These are phyloP conservation scores for Penicillium sp. DNA, from an alignment of 2,329 filamentous ascomycete species.

Conservation along the genomic window DNA sequence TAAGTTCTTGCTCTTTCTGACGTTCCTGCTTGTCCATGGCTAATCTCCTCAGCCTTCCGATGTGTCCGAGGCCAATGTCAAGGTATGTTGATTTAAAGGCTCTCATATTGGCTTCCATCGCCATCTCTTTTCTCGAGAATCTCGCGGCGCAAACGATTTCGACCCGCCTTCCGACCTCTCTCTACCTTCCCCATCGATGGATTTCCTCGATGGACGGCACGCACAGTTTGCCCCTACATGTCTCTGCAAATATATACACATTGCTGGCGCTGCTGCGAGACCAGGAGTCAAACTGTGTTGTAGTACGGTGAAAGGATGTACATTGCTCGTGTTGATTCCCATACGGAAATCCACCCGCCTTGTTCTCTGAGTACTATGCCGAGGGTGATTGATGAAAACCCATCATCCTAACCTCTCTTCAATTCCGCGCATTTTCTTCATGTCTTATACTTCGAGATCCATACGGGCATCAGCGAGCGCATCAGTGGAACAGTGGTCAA, in stretches of 20 bases:
- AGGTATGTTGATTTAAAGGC: conserved; percentile 99
- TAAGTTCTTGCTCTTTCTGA: conserved; percentile 52
- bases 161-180: conserved; percentile 29
- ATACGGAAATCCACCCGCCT: conserved; percentile 48
- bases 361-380: conserved; percentile 33
- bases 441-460: conserved; percentile 18
- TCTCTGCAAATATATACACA: conserved; percentile 24
- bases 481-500: conserved; percentile 47
- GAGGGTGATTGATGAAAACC: conserved; percentile 26
- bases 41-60: conserved; percentile 76
- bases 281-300: conserved; percentile 58
- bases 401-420: conserved; percentile 25
- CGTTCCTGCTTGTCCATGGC: conserved; percentile 21
- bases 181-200: conserved; percentile 24
- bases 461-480: conserved; percentile 51
- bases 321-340: conserved; percentile 42
- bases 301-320: conserved; percentile 48
- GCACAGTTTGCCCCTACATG: conserved; percentile 34
- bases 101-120: conserved; percentile 69
- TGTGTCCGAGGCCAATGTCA: conserved; percentile 95
- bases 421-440: conserved; percentile 28
- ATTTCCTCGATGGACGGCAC: conserved; percentile 28
- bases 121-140: conserved; percentile 51
- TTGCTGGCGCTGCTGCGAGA: conserved; percentile 31
- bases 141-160: conserved; percentile 39